phyloP scores from a whole-genome alignment of 192 early-diverging fungal species.

The Chytriomyces sp. region DNA sequence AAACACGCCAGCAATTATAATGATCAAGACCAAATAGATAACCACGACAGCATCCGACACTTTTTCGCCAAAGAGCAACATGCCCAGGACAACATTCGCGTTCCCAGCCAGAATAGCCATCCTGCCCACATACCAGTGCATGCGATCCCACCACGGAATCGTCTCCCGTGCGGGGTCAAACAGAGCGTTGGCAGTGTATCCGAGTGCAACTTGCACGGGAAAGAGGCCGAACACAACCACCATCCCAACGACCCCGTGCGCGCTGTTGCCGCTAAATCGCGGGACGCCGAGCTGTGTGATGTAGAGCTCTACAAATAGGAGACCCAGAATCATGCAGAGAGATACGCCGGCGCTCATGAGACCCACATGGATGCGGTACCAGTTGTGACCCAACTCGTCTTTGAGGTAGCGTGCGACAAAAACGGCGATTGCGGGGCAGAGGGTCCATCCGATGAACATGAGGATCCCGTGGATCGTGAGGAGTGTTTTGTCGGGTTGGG shows the following conservation, averaged over 20 bases:
- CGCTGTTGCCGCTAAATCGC: background rate
- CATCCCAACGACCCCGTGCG: conserved; percentile 13
- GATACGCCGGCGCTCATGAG: conserved; percentile 33
- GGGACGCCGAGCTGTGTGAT: background rate
- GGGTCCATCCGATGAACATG: conserved; percentile 32
- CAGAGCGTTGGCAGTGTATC: conserved; percentile 30
- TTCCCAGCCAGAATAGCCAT: conserved; percentile 1
- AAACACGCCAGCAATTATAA: too few species aligned
- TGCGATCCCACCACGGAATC: conserved; percentile 41
- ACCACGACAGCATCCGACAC: too few species aligned
- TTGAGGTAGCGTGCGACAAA: conserved; percentile 43
- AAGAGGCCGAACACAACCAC: background rate
- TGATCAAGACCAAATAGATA: too few species aligned
- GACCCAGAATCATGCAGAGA: conserved; percentile 12
- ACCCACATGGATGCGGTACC: conserved; percentile 39
- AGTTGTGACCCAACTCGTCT: conserved; percentile 33
- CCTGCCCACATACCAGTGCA: conserved; percentile 42
- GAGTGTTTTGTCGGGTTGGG: background rate
- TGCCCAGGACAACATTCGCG: conserved; percentile 14
- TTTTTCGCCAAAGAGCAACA: too few species aligned
- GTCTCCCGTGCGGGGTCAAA: conserved; percentile 21
- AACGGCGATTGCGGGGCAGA: conserved; percentile 32
- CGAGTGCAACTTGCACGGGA: conserved; percentile 35
- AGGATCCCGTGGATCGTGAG: conserved; percentile 30
- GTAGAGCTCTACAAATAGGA: conserved; percentile 33